A percentile compares a stretch with the other conserved stretches of the same genome.
phyloP scores from a whole-genome alignment of 306 rosid genomes.

The Potentilla sterilis region DNA sequence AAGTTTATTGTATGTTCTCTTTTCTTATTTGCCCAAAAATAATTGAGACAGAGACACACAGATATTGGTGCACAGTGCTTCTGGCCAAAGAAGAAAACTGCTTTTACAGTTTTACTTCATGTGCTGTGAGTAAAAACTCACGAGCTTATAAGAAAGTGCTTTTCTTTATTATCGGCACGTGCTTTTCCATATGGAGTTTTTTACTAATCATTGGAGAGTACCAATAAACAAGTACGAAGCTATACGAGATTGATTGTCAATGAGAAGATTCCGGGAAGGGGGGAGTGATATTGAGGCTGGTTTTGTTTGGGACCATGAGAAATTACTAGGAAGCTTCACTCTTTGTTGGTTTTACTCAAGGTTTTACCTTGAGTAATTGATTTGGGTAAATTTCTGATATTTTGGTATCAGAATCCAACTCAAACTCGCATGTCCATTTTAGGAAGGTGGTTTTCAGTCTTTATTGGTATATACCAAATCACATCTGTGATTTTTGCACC shows the following conservation, averaged over 20 bases:
- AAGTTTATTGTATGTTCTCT: not conserved
- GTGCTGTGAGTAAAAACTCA: not conserved
- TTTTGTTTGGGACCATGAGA: constrained; percentile 11
- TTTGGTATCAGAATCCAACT: not conserved
- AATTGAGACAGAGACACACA: constrained; percentile 17
- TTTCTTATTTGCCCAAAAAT: not conserved
- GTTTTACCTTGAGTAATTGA: not conserved
- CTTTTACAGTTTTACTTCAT: not conserved
- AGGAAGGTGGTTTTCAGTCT: not conserved
- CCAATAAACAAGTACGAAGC: too few species aligned
- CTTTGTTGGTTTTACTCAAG: not conserved
- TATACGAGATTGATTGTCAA: not conserved
- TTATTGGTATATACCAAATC: not conserved
- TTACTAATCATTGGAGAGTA: too few species aligned
- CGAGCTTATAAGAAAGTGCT: not conserved
- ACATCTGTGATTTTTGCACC: not conserved
- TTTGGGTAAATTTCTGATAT: not conserved
- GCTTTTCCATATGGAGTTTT: not conserved
- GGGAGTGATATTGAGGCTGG: not conserved
- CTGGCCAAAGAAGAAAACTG: not conserved
- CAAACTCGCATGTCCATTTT: not conserved
- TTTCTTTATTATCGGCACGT: not conserved
- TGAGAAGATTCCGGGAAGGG: constrained; percentile 25
- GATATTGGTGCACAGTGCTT: not conserved
- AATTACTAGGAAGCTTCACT: constrained; percentile 27